phyloP scores from a whole-genome alignment of 805 yeast species.

The Schizosaccharomyces cryophilus region DNA sequence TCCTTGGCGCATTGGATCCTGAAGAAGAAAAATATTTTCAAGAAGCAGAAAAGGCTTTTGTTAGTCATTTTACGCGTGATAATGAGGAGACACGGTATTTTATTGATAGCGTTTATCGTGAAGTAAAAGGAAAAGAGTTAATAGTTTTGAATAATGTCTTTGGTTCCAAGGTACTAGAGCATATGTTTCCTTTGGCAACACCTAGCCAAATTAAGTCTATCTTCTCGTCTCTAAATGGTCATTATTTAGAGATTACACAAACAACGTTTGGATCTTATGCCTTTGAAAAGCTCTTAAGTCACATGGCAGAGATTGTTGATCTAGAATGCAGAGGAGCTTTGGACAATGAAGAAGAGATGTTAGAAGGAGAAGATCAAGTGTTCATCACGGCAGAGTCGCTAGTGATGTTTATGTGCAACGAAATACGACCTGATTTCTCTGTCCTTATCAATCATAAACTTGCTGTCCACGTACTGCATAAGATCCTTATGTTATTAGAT shows the following conservation, averaged over 20 bases:
- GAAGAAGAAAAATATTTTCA: constrained; percentile 1
- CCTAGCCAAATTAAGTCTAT: constrained; percentile 38
- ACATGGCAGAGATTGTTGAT: constrained; percentile 51
- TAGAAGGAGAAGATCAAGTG: constrained; percentile 8
- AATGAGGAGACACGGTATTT: constrained; percentile 39
- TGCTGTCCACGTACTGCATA: background rate
- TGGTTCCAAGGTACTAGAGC: constrained; percentile 74
- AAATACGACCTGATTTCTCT: constrained; percentile 30
- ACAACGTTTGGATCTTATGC: constrained; percentile 89
- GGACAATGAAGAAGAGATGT: constrained; percentile 8
- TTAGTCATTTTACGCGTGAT: background rate
- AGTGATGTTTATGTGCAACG: constrained; percentile 31
- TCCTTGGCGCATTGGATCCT: background rate
- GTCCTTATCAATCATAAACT: background rate
- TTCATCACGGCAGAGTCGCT: constrained; percentile 37
- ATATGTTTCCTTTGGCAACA: constrained; percentile 41
- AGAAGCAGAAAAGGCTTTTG: background rate
- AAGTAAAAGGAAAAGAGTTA: constrained; percentile 66
- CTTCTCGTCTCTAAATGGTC: constrained; percentile 42
- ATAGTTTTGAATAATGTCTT: constrained; percentile 82
- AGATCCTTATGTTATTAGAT: background rate
- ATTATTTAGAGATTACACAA: constrained; percentile 44
- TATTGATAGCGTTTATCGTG: constrained; percentile 51
- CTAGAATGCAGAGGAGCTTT: constrained; percentile 23
- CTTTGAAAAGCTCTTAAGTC: constrained; percentile 55